These are phyloP conservation scores for Marchantia paleacea DNA, from an alignment of 225 moss, liverwort and hornwort species.

Conservation along the genomic window DNA sequence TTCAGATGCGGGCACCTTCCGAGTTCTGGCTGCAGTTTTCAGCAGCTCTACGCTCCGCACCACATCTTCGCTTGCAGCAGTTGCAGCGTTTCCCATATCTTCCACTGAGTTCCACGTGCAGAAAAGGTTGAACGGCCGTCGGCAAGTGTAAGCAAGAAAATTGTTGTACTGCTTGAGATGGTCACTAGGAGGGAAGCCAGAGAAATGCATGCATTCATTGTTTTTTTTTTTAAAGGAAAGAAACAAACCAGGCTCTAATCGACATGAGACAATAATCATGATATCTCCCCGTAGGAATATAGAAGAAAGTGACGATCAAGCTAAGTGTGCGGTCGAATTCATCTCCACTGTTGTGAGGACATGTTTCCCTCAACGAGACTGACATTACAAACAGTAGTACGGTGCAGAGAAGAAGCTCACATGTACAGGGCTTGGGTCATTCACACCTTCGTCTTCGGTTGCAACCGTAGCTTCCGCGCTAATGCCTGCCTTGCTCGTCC, in stretches of 20 bases:
- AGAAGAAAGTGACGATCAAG: not conserved
- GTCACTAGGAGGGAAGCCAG: too few relatives aligned
- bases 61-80: conserved; percentile 32
- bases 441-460: conserved; percentile 41
- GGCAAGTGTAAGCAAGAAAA: not conserved
- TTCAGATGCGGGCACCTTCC: conserved; percentile 55
- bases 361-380: not conserved
- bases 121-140: not conserved
- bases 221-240: too few relatives aligned
- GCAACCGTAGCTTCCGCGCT: conserved; percentile 1
- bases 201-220: too few relatives aligned
- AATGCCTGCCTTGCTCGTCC: not conserved
- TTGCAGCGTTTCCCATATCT: conserved; percentile 15
- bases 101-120: conserved; percentile 17
- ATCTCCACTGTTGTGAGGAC: not conserved
- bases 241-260: too few relatives aligned
- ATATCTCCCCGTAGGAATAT: not conserved
- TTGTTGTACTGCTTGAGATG: too few relatives aligned
- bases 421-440: conserved; percentile 33
- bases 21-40: conserved; percentile 69
- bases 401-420: conserved; percentile 38
- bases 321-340: too few relatives aligned
- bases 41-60: conserved; percentile 49
- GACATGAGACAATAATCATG: too few relatives aligned
- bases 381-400: not conserved